Percentiles rank a stretch among this genome's conserved stretches.
Evolutionary conservation across 176 grass and related monocot genomes (phyloP).

Genomic region (Phragmites australis): DNA sequence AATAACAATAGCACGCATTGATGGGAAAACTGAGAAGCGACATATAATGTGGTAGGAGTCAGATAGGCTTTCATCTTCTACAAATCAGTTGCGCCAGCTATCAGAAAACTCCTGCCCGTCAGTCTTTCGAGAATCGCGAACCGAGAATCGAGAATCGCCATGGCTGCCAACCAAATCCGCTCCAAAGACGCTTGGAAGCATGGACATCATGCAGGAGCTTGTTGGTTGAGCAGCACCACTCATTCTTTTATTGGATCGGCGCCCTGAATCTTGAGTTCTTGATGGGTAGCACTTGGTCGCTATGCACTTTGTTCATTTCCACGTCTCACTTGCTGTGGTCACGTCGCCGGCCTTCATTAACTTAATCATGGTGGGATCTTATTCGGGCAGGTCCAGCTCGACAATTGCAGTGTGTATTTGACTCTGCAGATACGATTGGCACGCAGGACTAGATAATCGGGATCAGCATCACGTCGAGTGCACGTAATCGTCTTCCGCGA

Average conservation of each 20-base stretch:
- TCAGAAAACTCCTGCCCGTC: too few relatives aligned
- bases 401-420: not conserved
- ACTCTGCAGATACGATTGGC: not conserved
- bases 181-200: not conserved
- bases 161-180: constrained; percentile 2
- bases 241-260: not conserved
- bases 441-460: not conserved
- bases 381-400: not conserved
- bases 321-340: not conserved
- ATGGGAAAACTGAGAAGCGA: too few relatives aligned
- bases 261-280: not conserved
- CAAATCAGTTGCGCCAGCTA: too few relatives aligned
- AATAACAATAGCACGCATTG: too few relatives aligned
- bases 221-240: not conserved
- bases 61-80: too few relatives aligned
- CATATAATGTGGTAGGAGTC: too few relatives aligned
- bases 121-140: too few relatives aligned
- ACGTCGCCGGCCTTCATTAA: not conserved
- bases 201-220: not conserved
- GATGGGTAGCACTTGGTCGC: not conserved
- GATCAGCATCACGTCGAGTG: not conserved
- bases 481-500: not conserved
- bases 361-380: not conserved
- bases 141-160: not conserved
- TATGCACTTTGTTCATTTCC: not conserved